Evolutionary conservation across 495 filamentous ascomycete species (phyloP).

Genomic region (Sphaerosporella brunnea): DNA sequence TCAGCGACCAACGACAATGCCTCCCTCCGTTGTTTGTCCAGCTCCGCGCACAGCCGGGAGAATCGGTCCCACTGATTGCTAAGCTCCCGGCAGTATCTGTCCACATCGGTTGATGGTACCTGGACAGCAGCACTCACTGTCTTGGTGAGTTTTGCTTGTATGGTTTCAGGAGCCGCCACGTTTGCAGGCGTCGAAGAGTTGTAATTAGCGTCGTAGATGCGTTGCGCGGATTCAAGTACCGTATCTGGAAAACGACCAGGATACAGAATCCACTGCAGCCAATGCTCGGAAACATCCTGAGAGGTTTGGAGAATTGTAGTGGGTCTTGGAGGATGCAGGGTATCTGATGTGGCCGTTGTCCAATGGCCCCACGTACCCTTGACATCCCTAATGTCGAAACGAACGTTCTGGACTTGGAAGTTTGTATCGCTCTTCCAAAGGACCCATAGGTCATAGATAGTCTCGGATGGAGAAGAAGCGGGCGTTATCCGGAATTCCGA

Average conservation of each 20-base stretch:
- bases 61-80: conserved; percentile 80
- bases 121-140: conserved; percentile 21
- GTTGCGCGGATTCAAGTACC: conserved; percentile 51
- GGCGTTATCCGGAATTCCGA: conserved; percentile 60
- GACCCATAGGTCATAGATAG: conserved; percentile 55
- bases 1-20: conserved; percentile 61
- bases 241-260: conserved; percentile 59
- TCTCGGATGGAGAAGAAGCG: conserved; percentile 20
- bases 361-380: conserved; percentile 51
- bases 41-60: conserved; percentile 64
- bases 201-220: conserved; percentile 24
- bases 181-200: conserved; percentile 1
- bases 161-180: conserved; percentile 11
- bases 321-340: conserved; percentile 36
- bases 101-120: conserved; percentile 36
- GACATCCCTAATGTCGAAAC: conserved; percentile 37
- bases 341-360: conserved; percentile 52
- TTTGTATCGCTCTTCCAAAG: conserved; percentile 72
- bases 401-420: conserved; percentile 52
- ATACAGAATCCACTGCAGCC: conserved; percentile 58
- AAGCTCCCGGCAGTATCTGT: conserved; percentile 48
- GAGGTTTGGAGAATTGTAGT: conserved; percentile 40
- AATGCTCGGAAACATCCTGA: conserved; percentile 43
- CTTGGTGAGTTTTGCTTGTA: conserved; percentile 18
- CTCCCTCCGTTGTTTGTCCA: conserved; percentile 71